Conservation (phyloP, 2,329 filamentous ascomycete species). For the Trichoderma sp. region DNA sequence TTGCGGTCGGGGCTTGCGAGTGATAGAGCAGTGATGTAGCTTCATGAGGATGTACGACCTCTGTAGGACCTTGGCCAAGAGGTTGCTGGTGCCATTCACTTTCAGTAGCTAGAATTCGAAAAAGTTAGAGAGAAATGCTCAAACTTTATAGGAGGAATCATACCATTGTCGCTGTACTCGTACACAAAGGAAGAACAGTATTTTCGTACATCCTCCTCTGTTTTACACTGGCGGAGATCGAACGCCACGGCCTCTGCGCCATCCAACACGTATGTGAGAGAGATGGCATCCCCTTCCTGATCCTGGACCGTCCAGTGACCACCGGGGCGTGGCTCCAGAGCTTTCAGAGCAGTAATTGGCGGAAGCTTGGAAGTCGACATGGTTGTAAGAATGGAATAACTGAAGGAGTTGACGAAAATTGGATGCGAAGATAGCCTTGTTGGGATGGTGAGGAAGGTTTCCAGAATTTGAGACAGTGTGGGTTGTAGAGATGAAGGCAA, state of each 20-base stretch:
- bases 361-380: slow-evolving; percentile 18
- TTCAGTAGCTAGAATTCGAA: neutral
- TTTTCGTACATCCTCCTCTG: neutral
- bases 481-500: neutral
- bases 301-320: slow-evolving; percentile 30
- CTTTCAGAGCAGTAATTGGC: slow-evolving; percentile 27
- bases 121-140: neutral
- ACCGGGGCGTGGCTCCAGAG: slow-evolving; percentile 29
- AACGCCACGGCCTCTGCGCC: neutral
- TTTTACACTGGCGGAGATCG: neutral
- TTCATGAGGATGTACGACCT: neutral
- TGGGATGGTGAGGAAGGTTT: neutral
- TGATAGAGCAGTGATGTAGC: neutral
- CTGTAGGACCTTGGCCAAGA: neutral
- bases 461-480: too few relatives aligned
- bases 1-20: neutral
- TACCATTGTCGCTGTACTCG: slow-evolving; percentile 6
- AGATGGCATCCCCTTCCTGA: slow-evolving; percentile 26
- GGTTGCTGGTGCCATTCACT: neutral
- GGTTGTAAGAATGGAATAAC: neutral
- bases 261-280: neutral
- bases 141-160: neutral
- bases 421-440: neutral
- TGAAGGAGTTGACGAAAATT: neutral
- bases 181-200: neutral